These are phyloP conservation scores for Leccinum pachyderme DNA, from an alignment of 1,284 basidiomycete species.

Conservation along the genomic window DNA sequence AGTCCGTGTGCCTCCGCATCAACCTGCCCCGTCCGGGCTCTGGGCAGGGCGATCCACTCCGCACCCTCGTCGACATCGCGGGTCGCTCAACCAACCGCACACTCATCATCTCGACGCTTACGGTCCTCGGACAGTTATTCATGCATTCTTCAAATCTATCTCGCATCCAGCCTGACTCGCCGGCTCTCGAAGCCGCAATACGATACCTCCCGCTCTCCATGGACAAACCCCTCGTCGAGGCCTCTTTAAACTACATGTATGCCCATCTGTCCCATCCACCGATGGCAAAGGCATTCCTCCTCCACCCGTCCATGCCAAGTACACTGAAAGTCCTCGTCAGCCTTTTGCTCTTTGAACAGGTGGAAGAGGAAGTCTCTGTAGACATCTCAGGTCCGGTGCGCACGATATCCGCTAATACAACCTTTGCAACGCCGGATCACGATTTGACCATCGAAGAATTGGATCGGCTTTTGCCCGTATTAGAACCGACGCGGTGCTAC, in stretches of 20 bases:
- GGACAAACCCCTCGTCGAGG: slow-evolving; percentile 68
- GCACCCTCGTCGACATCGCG: slow-evolving; percentile 51
- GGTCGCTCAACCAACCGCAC: slow-evolving; percentile 65
- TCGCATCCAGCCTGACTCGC: slow-evolving; percentile 52
- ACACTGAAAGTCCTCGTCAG: slow-evolving; percentile 65
- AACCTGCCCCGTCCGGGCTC: slow-evolving; percentile 37
- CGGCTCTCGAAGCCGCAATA: slow-evolving; percentile 58
- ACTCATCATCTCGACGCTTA: slow-evolving; percentile 64
- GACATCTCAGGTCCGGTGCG: slow-evolving; percentile 59
- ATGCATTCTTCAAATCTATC: slow-evolving; percentile 57
- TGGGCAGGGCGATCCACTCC: slow-evolving; percentile 43
- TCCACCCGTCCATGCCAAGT: slow-evolving; percentile 64
- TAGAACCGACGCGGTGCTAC: slow-evolving; percentile 74
- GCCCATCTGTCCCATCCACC: slow-evolving; percentile 69
- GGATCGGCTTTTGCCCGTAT: slow-evolving; percentile 51
- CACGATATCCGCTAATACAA: slow-evolving; percentile 49
- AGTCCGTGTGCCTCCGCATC: slow-evolving; percentile 46
- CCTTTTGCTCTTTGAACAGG: slow-evolving; percentile 65
- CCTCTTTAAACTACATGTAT: slow-evolving; percentile 74
- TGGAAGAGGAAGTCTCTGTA: slow-evolving; percentile 59
- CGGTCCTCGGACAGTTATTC: slow-evolving; percentile 57
- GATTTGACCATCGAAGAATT: slow-evolving; percentile 69
- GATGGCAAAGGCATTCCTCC: slow-evolving; percentile 75
- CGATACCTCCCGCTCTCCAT: slow-evolving; percentile 71
- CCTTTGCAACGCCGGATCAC: slow-evolving; percentile 48